Conservation (phyloP, 345 rosid genomes). For the Cardiospermum halicacabum region DNA sequence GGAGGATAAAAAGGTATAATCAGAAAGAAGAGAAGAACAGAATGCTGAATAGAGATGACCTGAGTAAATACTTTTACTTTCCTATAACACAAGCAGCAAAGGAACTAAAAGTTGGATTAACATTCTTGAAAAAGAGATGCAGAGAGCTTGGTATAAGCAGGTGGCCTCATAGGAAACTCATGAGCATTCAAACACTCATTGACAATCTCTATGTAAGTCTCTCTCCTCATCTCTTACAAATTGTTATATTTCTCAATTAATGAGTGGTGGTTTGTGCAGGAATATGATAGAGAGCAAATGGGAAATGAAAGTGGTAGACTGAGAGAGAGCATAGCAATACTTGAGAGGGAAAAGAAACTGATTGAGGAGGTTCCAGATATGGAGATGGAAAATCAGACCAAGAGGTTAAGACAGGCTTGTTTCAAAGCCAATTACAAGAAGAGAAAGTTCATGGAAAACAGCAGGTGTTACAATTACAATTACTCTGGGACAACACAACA, state of each 20-base stretch:
- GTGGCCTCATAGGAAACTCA: slow-evolving; percentile 73
- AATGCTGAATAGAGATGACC: slow-evolving; percentile 27
- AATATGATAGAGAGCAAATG: slow-evolving; percentile 19
- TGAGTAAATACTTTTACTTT: slow-evolving; percentile 49
- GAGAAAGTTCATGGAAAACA: slow-evolving; percentile 24
- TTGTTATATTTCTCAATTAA: too few species aligned
- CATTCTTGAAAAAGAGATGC: slow-evolving; percentile 60
- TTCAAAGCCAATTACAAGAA: slow-evolving; percentile 82
- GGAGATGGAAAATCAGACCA: slow-evolving; percentile 49
- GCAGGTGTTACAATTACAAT: too few species aligned
- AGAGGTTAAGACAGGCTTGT: slow-evolving; percentile 71
- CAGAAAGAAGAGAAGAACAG: slow-evolving; percentile 20
- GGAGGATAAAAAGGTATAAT: not conserved
- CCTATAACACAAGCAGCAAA: slow-evolving; percentile 63
- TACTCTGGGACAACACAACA: too few species aligned
- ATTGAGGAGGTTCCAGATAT: slow-evolving; percentile 60
- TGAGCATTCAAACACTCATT: slow-evolving; percentile 46
- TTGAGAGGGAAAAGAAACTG: slow-evolving; percentile 60
- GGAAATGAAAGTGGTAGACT: slow-evolving; percentile 19
- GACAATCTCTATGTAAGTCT: slow-evolving; percentile 37
- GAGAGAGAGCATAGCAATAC: slow-evolving; percentile 36
- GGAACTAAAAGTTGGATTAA: slow-evolving; percentile 57
- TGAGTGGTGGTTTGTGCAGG: slow-evolving; percentile 14
- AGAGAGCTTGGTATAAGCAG: slow-evolving; percentile 54
- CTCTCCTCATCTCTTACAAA: not conserved